Evolutionary conservation across 768 basidiomycete genomes (phyloP).

Genomic region (Lanmaoa pseudosensibilis): DNA sequence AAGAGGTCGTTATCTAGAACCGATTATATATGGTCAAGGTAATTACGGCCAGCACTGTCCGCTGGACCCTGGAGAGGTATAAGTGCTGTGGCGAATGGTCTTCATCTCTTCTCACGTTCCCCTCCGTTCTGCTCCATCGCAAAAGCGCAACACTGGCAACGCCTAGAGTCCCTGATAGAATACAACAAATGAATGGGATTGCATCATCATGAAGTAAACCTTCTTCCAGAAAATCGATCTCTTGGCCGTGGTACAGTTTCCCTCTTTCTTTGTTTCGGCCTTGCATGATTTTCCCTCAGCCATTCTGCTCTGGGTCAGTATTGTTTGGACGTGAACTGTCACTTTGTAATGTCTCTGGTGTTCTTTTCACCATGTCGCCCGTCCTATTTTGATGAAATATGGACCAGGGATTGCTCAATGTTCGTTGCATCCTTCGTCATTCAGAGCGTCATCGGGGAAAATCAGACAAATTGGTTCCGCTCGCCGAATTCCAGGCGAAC

Average conservation of each 20-base stretch:
- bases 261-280: not conserved
- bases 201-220: slow-evolving; percentile 9
- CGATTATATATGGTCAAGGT: slow-evolving; percentile 6
- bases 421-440: slow-evolving; percentile 10
- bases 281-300: slow-evolving; percentile 5
- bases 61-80: slow-evolving; percentile 3
- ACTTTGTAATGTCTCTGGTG: slow-evolving; percentile 1
- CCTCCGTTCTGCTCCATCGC: slow-evolving; percentile 11
- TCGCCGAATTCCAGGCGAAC: slow-evolving; percentile 2
- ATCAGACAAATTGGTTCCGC: not conserved
- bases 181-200: slow-evolving; percentile 11
- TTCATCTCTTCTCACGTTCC: slow-evolving; percentile 20
- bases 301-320: slow-evolving; percentile 6
- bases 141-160: slow-evolving; percentile 9
- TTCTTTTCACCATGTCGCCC: not conserved
- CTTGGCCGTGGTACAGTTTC: slow-evolving; percentile 15
- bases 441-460: not conserved
- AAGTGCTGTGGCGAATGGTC: slow-evolving; percentile 7
- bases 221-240: not conserved
- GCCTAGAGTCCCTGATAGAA: slow-evolving; percentile 11
- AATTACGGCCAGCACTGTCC: slow-evolving; percentile 11
- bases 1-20: not conserved
- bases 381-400: not conserved
- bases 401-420: not conserved
- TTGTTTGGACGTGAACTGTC: slow-evolving; percentile 3